phyloP scores from a whole-genome alignment of 805 yeast species.

The Candida mattraensis region DNA sequence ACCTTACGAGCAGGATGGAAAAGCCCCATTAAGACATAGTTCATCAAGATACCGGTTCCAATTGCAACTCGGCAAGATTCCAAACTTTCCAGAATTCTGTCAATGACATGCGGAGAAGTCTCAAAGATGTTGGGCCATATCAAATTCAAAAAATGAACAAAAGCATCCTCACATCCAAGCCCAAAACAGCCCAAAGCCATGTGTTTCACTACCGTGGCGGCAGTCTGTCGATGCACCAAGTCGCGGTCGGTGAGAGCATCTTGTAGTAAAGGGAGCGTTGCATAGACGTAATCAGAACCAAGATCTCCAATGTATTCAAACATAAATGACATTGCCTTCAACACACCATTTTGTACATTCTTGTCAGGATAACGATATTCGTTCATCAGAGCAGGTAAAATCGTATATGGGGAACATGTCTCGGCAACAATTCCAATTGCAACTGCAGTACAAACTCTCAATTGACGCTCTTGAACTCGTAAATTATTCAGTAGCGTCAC shows the following conservation, averaged over 20 bases:
- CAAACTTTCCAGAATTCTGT: constrained; percentile 75
- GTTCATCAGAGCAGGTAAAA: constrained; percentile 91
- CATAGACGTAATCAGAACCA: constrained; percentile 78
- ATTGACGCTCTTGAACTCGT: constrained; percentile 91
- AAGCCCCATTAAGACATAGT: constrained; percentile 83
- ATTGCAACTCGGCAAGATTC: constrained; percentile 68
- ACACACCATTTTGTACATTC: constrained; percentile 92
- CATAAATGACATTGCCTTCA: constrained; percentile 86
- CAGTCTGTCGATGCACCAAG: constrained; percentile 92
- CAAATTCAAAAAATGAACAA: constrained; percentile 77
- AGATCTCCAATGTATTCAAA: constrained; percentile 87
- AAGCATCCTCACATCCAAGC: constrained; percentile 73
- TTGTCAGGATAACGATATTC: constrained; percentile 91
- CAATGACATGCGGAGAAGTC: constrained; percentile 93
- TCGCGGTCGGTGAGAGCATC: constrained; percentile 91
- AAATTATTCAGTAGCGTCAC: constrained; percentile 81
- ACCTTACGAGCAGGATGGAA: constrained; percentile 94
- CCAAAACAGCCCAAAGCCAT: constrained; percentile 80
- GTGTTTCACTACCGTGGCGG: constrained; percentile 82
- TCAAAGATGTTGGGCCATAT: constrained; percentile 88
- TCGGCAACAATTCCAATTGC: constrained; percentile 97
- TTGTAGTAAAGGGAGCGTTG: constrained; percentile 75
- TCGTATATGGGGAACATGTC: constrained; percentile 88
- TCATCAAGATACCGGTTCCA: constrained; percentile 73
- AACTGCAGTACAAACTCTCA: constrained; percentile 95